phyloP scores from a whole-genome alignment of 2,329 filamentous ascomycete genomes.

The Trematosphaeria pertusa region DNA sequence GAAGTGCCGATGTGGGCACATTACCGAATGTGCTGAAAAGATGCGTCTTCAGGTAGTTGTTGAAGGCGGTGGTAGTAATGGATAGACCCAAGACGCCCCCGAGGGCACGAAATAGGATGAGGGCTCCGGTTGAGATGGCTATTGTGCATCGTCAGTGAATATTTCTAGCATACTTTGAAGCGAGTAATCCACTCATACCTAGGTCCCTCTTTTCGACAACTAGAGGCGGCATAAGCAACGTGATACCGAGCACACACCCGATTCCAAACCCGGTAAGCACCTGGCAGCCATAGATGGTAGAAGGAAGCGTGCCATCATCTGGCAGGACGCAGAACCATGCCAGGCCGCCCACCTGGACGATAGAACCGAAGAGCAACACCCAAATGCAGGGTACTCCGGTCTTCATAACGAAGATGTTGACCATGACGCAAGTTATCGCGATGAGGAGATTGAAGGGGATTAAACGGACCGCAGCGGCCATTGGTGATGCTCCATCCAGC shows the following conservation, averaged over 20 bases:
- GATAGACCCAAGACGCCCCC: too few relatives aligned
- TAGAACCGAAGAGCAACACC: conserved; percentile 1
- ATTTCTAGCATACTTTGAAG: too few relatives aligned
- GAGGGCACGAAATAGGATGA: too few relatives aligned
- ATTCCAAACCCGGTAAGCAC: conserved; percentile 8
- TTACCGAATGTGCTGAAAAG: too few relatives aligned
- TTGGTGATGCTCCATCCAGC: not conserved
- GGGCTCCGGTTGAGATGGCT: too few relatives aligned
- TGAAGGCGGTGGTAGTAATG: too few relatives aligned
- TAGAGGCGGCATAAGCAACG: conserved; percentile 5
- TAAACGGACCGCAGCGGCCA: conserved; percentile 4
- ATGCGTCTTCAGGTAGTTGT: too few relatives aligned
- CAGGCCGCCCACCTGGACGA: conserved; percentile 6
- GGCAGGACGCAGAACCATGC: not conserved
- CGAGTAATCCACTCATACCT: too few relatives aligned
- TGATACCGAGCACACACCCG: conserved; percentile 5
- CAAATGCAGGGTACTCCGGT: conserved; percentile 1
- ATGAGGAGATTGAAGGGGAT: conserved; percentile 14
- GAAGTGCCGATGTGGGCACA: too few relatives aligned
- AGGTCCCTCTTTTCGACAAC: conserved; percentile 7
- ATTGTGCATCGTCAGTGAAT: too few relatives aligned
- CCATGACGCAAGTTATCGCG: not conserved
- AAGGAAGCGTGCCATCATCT: not conserved
- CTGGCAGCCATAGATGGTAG: conserved; percentile 6
- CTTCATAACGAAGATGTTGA: conserved; percentile 5